Conservation (phyloP, 495 filamentous ascomycete species). For the Talaromyces stipitatus region DNA sequence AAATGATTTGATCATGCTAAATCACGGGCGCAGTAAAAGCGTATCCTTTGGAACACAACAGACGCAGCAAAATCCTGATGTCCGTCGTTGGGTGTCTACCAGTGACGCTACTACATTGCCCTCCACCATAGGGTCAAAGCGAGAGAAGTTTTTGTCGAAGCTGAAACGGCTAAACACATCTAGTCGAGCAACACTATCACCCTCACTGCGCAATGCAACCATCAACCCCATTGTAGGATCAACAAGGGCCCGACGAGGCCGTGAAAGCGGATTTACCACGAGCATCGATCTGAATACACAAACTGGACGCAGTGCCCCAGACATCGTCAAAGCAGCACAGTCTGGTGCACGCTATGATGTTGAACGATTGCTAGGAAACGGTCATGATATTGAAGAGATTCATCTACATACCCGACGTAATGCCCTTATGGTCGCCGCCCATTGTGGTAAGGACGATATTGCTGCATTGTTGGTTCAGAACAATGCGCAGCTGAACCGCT, state of each 20-base stretch:
- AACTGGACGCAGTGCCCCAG: constrained; percentile 24
- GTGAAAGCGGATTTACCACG: constrained; percentile 19
- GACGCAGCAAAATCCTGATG: constrained; percentile 5
- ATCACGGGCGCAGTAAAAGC: constrained; percentile 18
- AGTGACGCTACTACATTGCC: constrained; percentile 4
- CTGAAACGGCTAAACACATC: constrained; percentile 18
- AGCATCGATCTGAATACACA: constrained; percentile 35
- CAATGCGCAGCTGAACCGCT: constrained; percentile 25
- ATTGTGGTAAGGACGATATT: constrained; percentile 37
- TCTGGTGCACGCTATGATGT: constrained; percentile 29
- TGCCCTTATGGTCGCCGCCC: constrained; percentile 38
- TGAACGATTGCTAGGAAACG: constrained; percentile 29
- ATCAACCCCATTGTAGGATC: not conserved
- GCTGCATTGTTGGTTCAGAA: constrained; percentile 31
- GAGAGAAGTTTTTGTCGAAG: constrained; percentile 15
- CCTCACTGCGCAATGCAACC: not conserved
- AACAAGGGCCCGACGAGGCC: constrained; percentile 12
- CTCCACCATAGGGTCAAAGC: constrained; percentile 11
- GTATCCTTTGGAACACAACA: constrained; percentile 12
- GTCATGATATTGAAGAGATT: constrained; percentile 29
- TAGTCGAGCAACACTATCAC: constrained; percentile 8
- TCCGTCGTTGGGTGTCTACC: constrained; percentile 18
- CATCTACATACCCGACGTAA: constrained; percentile 29
- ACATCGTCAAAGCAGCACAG: constrained; percentile 35
- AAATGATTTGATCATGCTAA: constrained; percentile 11